These are phyloP conservation scores for Fusarium stilboides DNA, from an alignment of 2,329 filamentous ascomycete species.

Conservation along the genomic window DNA sequence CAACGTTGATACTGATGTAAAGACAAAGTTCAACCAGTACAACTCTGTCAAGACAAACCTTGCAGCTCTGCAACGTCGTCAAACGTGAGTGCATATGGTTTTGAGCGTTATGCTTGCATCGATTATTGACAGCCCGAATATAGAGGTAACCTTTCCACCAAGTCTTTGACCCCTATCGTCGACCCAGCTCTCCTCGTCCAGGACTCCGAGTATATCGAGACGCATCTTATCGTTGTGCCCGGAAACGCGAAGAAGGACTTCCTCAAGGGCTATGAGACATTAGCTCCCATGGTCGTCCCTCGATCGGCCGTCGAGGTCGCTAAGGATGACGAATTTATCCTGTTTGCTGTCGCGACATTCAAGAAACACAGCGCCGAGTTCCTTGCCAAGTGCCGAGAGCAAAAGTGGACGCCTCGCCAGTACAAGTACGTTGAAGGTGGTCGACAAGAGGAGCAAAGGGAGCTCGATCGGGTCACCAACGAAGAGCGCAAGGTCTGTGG, in stretches of 20 bases:
- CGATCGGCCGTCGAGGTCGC: slow-evolving; percentile 86
- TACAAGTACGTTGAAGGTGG: slow-evolving; percentile 95
- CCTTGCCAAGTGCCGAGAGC: slow-evolving; percentile 90
- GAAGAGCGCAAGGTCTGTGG: slow-evolving; percentile 95
- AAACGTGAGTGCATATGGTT: slow-evolving; percentile 73
- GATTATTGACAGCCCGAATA: slow-evolving; percentile 22
- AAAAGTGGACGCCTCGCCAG: slow-evolving; percentile 94
- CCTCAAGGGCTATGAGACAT: slow-evolving; percentile 87
- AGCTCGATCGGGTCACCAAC: slow-evolving; percentile 84
- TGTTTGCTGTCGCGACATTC: slow-evolving; percentile 92
- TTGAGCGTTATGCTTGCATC: neutral
- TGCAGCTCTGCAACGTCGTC: slow-evolving; percentile 84
- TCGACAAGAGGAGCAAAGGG: slow-evolving; percentile 88
- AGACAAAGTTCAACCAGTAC: slow-evolving; percentile 94
- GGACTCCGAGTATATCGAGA: slow-evolving; percentile 97
- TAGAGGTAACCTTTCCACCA: slow-evolving; percentile 93
- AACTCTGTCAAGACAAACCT: slow-evolving; percentile 91
- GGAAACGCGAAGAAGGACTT: slow-evolving; percentile 88
- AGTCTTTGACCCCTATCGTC: slow-evolving; percentile 91
- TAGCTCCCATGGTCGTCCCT: slow-evolving; percentile 93
- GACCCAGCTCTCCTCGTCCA: slow-evolving; percentile 84
- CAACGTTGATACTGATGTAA: slow-evolving; percentile 96
- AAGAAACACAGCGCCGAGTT: slow-evolving; percentile 93
- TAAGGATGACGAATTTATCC: slow-evolving; percentile 88
- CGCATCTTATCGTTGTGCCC: slow-evolving; percentile 92